Conservation (phyloP, 768 basidiomycete species). For the Thelephora ganbajun region DNA sequence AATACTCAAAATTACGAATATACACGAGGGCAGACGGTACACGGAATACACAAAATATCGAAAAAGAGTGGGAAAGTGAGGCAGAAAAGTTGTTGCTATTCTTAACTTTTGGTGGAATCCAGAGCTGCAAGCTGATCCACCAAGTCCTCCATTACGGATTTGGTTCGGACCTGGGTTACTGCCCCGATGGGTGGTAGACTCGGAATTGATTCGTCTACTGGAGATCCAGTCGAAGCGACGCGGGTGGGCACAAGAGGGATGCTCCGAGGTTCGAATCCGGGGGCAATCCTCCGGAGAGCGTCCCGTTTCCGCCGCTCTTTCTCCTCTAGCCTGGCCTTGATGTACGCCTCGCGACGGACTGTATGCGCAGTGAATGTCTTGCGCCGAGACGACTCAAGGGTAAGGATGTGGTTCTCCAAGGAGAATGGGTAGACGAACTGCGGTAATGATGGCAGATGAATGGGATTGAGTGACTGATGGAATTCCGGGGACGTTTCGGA, state of each 20-base stretch:
- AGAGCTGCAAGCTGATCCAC: slow-evolving; percentile 71
- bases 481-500: not conserved
- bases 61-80: no score
- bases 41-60: no score
- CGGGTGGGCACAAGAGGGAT: slow-evolving; percentile 44
- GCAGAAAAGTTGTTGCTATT: not conserved
- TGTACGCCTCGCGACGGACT: slow-evolving; percentile 54
- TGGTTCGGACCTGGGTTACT: slow-evolving; percentile 6
- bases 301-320: slow-evolving; percentile 51
- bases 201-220: slow-evolving; percentile 11
- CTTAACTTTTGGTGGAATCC: slow-evolving; percentile 20
- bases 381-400: slow-evolving; percentile 60
- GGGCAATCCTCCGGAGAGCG: slow-evolving; percentile 63
- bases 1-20: no score
- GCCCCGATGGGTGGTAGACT: slow-evolving; percentile 4
- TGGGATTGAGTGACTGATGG: not conserved
- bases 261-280: slow-evolving; percentile 64
- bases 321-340: slow-evolving; percentile 63
- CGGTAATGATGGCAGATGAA: slow-evolving; percentile 1
- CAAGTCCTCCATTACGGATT: slow-evolving; percentile 67
- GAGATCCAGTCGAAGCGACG: slow-evolving; percentile 7
- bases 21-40: no score
- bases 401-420: slow-evolving; percentile 74
- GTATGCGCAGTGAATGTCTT: slow-evolving; percentile 50
- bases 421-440: slow-evolving; percentile 97